Percentiles rank a stretch among this genome's conserved stretches.
phyloP scores from a whole-genome alignment of 2,329 filamentous ascomycete genomes.

The Epichloe festucae region DNA sequence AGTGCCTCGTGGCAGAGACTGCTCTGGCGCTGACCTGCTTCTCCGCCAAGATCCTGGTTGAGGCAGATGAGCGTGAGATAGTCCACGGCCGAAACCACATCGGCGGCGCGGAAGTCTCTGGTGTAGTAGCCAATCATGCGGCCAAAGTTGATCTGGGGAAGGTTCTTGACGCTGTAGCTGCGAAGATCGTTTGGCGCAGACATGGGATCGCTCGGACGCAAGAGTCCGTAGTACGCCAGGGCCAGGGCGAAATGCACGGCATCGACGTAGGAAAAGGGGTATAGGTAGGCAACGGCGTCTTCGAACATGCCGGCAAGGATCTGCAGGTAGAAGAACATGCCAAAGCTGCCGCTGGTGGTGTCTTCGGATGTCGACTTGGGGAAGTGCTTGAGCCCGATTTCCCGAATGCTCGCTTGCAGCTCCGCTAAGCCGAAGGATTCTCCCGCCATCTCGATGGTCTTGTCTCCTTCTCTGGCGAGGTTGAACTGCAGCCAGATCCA shows the following conservation, averaged over 20 bases:
- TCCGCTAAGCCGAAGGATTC: constrained; percentile 53
- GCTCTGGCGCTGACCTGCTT: constrained; percentile 63
- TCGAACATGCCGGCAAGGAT: constrained; percentile 88
- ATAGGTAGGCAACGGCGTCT: constrained; percentile 81
- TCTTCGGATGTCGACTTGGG: constrained; percentile 66
- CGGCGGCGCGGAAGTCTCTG: constrained; percentile 81
- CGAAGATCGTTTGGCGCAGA: constrained; percentile 58
- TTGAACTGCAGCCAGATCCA: constrained; percentile 64
- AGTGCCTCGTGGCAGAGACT: constrained; percentile 83
- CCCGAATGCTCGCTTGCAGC: constrained; percentile 67
- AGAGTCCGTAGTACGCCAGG: constrained; percentile 75
- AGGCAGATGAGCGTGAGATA: constrained; percentile 87
- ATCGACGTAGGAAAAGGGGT: constrained; percentile 81
- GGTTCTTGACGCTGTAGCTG: constrained; percentile 51
- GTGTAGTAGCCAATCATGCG: constrained; percentile 93
- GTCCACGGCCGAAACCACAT: constrained; percentile 81
- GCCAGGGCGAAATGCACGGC: constrained; percentile 91
- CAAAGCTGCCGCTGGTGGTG: constrained; percentile 60
- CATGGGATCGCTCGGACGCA: constrained; percentile 74
- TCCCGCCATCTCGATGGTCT: constrained; percentile 48
- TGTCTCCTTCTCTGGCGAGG: constrained; percentile 52
- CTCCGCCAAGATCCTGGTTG: constrained; percentile 68
- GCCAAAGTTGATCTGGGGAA: constrained; percentile 85
- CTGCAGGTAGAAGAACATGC: constrained; percentile 88
- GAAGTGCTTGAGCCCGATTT: constrained; percentile 88